Base-by-base conservation (phyloP, 768 basidiomycete species). In the Leccinum ochraceum region DNA sequence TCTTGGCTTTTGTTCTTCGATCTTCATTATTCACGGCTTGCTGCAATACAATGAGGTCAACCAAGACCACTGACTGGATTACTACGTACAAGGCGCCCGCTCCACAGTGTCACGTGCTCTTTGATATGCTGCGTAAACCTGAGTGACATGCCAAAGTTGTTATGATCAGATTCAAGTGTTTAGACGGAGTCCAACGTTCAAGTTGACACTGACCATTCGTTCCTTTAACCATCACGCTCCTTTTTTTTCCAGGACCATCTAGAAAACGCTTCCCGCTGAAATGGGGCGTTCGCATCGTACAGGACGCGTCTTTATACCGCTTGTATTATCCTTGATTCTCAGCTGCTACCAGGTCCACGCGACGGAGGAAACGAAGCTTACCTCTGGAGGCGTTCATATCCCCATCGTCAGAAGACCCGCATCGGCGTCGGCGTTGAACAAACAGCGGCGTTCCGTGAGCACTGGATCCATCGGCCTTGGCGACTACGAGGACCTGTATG, bases 391-490 rank as follows among this genome's bases (percentile, higher is more conserved):
- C 2, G 48, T 74, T 3, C 67, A 72, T 39, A 10, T 75, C 2
- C 74, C 72, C 51, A 61, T 74, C 51, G 30, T 57, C 39, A 65
- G 60, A 57, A 53, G 39, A 16, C 57, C 46, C 11, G 17, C 9
- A 1, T 48, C 22, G 1, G 20, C 48, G 48, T 24, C 22, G 1
- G 30, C n/a, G 5, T 56, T 50, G 11, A 36, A 26, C 28, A 59
- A 26, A n/a, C 10, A 30, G 53, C 64, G 57, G 17, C 67, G 63
- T 22, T 59, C 63, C 26, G 59, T 60, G 14, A 62, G 28, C 48
- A 71, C 72, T 4, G 78, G 75, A 14, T 73, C 75, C 11, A 80
- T 82, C 48, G 85, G 87, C 2, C 71, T 90, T 32, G 87, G 88
- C 3, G 83, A 89, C 67, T 82, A 75, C 61, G 58, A 80, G 26